Evolutionary conservation across 192 early-diverging fungal species (phyloP), one percentile per base, ranked within the genome.

Genomic region (Entomortierella parvispora): DNA sequence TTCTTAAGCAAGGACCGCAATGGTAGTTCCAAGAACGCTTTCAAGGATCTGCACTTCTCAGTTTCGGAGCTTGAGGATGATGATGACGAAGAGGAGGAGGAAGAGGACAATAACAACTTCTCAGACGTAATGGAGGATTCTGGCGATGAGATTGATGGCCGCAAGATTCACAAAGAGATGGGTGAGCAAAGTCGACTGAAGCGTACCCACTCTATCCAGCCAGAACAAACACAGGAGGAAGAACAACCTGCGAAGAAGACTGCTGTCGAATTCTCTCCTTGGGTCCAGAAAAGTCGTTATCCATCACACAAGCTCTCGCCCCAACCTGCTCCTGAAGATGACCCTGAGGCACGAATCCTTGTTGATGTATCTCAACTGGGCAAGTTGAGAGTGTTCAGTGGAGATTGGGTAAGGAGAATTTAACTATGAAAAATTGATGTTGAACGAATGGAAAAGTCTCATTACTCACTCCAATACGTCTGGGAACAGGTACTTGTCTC

Each of bases 351-450:
- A 44, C 61, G 84, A 10, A 72, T 89, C 20, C 84, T 83, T 76
- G 81, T 90, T 12, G 74, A 84, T 59, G 69, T 89, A 2, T 52
- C 79, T 37, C 71, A 79, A 45, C 51, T 90, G 26, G 82, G 84
- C 2, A 82, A 62, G 18, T 79, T 84, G n/a, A 71, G 83, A 23
- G 81, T 84, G 10, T 86, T 87, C 32, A 90, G 89, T 62, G 88
- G 88, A 4, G 86, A 89, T 59, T 90, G 89, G 89, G 85, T 83
- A 68, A 64, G 81, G 26, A 57, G 25, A 0, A n/a, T n/a, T n/a
- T n/a, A n/a, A n/a, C n/a, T n/a, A n/a, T n/a, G n/a, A n/a, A n/a
- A n/a, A n/a, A n/a, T n/a, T n/a, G n/a, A n/a, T n/a, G n/a, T n/a
- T n/a, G n/a, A n/a, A n/a, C n/a, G n/a, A n/a, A n/a, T n/a, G n/a